Conservation (phyloP, 2,329 filamentous ascomycete genomes). For the Claviceps pazoutovae region DNA sequence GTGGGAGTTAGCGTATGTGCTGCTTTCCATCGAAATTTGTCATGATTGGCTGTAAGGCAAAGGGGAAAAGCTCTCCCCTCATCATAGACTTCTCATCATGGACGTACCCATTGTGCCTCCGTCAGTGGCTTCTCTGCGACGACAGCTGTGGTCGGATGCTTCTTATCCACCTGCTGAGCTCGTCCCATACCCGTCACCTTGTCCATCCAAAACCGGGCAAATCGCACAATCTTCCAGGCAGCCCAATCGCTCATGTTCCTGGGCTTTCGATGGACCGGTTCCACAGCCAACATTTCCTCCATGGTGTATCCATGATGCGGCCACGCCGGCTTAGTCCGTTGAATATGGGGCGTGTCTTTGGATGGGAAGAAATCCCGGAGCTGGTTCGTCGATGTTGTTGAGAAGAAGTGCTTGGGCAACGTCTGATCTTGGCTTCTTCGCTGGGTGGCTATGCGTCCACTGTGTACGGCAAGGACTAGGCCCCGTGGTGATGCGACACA, state of each 20-base stretch:
- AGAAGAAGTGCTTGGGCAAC: constrained; percentile 33
- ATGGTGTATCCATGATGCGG: constrained; percentile 60
- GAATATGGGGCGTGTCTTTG: constrained; percentile 47
- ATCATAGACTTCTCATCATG: too few relatives aligned
- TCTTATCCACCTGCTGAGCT: constrained; percentile 52
- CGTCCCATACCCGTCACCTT: constrained; percentile 59
- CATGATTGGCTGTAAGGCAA: not conserved
- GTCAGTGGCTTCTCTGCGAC: constrained; percentile 49
- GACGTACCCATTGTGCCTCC: constrained; percentile 64
- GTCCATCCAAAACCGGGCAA: constrained; percentile 71
- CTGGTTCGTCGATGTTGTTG: constrained; percentile 30
- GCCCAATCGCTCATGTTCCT: constrained; percentile 62
- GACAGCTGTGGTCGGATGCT: constrained; percentile 40
- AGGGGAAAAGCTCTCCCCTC: too few relatives aligned
- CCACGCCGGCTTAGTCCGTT: constrained; percentile 52
- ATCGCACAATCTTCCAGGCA: constrained; percentile 62
- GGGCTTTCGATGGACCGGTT: constrained; percentile 63
- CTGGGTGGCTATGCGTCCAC: constrained; percentile 7
- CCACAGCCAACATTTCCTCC: constrained; percentile 62
- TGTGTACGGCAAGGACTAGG: constrained; percentile 4
- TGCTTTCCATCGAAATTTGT: not conserved
- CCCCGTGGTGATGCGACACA: constrained; percentile 4
- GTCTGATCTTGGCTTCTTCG: not conserved
- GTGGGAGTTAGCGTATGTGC: not conserved
- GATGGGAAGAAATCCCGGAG: constrained; percentile 49